These are phyloP conservation scores for Arthroderma sp. DNA, from an alignment of 2,329 filamentous ascomycete species.

Conservation along the genomic window DNA sequence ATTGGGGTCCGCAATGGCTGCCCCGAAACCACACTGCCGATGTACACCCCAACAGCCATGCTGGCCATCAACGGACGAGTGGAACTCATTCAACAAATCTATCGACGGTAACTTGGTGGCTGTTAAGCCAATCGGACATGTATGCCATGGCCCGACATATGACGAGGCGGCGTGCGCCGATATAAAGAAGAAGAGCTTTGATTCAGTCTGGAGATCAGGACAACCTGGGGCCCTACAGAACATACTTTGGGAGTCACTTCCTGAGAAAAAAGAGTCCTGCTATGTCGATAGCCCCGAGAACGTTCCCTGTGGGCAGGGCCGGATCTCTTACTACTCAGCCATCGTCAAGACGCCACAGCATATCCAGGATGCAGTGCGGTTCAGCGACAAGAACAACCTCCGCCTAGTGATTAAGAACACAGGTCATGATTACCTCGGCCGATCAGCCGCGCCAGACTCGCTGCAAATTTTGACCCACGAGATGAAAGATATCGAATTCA, in stretches of 20 bases:
- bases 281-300: constrained; percentile 19
- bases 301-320: constrained; percentile 22
- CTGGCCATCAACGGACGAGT: constrained; percentile 39
- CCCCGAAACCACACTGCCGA: constrained; percentile 10
- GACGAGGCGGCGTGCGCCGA: constrained; percentile 31
- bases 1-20: constrained; percentile 1
- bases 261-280: constrained; percentile 23
- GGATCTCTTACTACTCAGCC: constrained; percentile 26
- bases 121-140: constrained; percentile 39
- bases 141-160: constrained; percentile 41
- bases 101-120: constrained; percentile 39
- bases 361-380: constrained; percentile 24
- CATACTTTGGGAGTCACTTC: constrained; percentile 30
- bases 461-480: constrained; percentile 23
- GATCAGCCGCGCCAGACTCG: constrained; percentile 47
- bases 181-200: constrained; percentile 10
- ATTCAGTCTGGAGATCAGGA: constrained; percentile 24
- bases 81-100: constrained; percentile 40
- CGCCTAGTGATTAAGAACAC: constrained; percentile 41
- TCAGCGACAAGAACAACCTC: constrained; percentile 18
- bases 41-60: constrained; percentile 41
- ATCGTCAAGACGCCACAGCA: constrained; percentile 19
- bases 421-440: constrained; percentile 42
- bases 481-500: constrained; percentile 15
- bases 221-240: constrained; percentile 26